Evolutionary conservation across 768 basidiomycete species (phyloP).

Genomic region (Cystofilobasidium macerans): DNA sequence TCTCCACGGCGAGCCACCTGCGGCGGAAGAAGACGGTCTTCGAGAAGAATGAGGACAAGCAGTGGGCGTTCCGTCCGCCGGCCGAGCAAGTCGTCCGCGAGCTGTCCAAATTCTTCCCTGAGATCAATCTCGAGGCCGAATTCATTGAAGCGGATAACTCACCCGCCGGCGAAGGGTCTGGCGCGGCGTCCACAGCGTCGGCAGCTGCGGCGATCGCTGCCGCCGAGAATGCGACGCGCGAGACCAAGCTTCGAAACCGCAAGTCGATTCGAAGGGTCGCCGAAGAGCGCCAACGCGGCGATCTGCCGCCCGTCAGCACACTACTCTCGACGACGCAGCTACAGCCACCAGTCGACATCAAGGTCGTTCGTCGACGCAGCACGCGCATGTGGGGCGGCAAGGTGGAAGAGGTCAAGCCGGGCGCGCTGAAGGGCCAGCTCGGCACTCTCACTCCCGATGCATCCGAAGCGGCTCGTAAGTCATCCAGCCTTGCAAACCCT

Average conservation of each 20-base stretch:
- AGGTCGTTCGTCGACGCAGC: constrained; percentile 62
- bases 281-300: constrained; percentile 63
- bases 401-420: constrained; percentile 82
- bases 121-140: constrained; percentile 89
- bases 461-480: background rate
- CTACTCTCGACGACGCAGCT: background rate
- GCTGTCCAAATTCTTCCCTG: constrained; percentile 88
- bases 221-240: constrained; percentile 48
- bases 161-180: too few relatives aligned
- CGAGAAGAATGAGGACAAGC: constrained; percentile 51
- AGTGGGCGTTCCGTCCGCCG: constrained; percentile 81
- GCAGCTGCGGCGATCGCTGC: constrained; percentile 54
- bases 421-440: constrained; percentile 45
- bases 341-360: constrained; percentile 20
- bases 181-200: background rate
- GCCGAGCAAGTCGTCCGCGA: constrained; percentile 88
- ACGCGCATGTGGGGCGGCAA: constrained; percentile 93
- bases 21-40: constrained; percentile 47
- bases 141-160: constrained; percentile 54
- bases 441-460: background rate
- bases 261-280: constrained; percentile 91
- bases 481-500: background rate
- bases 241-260: constrained; percentile 29
- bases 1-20: background rate
- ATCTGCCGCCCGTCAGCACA: constrained; percentile 45